Evolutionary conservation across 148 eudicot species (phyloP).

Genomic region (Euryodendron excelsum): DNA sequence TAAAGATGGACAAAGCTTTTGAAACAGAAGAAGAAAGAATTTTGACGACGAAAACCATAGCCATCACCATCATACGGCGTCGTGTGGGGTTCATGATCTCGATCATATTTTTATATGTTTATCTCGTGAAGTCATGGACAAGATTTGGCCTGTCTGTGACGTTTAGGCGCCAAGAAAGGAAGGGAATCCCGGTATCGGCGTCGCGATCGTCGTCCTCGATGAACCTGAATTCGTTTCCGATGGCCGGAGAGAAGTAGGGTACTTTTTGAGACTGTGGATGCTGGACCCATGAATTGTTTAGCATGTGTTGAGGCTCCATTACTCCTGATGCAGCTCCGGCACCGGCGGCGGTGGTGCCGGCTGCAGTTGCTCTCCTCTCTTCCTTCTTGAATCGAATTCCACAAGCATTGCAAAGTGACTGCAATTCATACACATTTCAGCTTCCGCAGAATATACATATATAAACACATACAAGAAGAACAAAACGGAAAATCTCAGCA

Average conservation of each 20-base stretch:
- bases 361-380: constrained; percentile 83
- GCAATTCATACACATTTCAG: constrained; percentile 17
- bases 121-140: constrained; percentile 73
- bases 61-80: constrained; percentile 13
- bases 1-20: constrained; percentile 13
- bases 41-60: constrained; percentile 9
- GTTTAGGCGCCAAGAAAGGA: constrained; percentile 72
- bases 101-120: neutral
- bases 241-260: constrained; percentile 47
- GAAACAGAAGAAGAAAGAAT: constrained; percentile 17
- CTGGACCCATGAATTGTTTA: constrained; percentile 47
- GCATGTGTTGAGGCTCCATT: constrained; percentile 37
- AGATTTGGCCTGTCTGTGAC: constrained; percentile 57
- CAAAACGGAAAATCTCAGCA: too few relatives aligned
- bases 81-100: constrained; percentile 27
- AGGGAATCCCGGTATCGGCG: constrained; percentile 38
- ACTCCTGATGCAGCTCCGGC: constrained; percentile 24
- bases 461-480: neutral
- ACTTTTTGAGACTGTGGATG: constrained; percentile 40
- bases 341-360: constrained; percentile 36
- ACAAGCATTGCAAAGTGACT: constrained; percentile 98
- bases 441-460: neutral
- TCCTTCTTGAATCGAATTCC: constrained; percentile 98
- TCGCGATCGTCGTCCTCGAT: constrained; percentile 46
- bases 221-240: constrained; percentile 65